A percentile compares a stretch with the other conserved stretches of the same genome.
phyloP scores from a whole-genome alignment of 2,329 filamentous ascomycete species.

The Botrytis squamosa region DNA sequence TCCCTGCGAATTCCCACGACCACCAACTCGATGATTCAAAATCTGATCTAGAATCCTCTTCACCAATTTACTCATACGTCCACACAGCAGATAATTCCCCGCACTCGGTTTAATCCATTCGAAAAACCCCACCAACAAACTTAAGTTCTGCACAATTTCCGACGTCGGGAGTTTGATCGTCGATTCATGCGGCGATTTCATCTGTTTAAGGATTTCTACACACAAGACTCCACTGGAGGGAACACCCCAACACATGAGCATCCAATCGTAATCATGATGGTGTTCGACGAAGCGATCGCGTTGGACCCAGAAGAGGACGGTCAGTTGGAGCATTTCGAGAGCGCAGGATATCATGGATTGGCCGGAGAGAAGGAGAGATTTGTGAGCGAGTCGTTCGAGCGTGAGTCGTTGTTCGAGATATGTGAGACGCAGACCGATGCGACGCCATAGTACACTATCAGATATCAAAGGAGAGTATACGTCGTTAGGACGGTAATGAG shows the following conservation, averaged over 20 bases:
- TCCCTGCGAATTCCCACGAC: not conserved
- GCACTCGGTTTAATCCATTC: constrained; percentile 51
- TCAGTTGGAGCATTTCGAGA: constrained; percentile 49
- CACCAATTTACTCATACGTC: constrained; percentile 48
- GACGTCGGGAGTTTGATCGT: constrained; percentile 44
- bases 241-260: constrained; percentile 50
- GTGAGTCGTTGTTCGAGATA: constrained; percentile 59
- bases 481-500: constrained; percentile 42
- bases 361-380: constrained; percentile 43
- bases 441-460: constrained; percentile 44
- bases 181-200: constrained; percentile 38
- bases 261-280: constrained; percentile 49
- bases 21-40: constrained; percentile 31
- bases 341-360: constrained; percentile 46
- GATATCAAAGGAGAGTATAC: constrained; percentile 43
- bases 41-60: constrained; percentile 51
- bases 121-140: constrained; percentile 51
- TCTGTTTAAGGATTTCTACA: constrained; percentile 49
- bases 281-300: constrained; percentile 46
- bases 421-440: constrained; percentile 48
- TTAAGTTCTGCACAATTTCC: constrained; percentile 52
- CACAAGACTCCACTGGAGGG: constrained; percentile 52
- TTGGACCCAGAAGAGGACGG: constrained; percentile 50
- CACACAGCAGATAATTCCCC: constrained; percentile 50
- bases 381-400: constrained; percentile 55